Evolutionary conservation across 192 early-diverging fungal species (phyloP), one percentile per base, ranked within the genome.

Genomic region (Backusella liffmaniae): DNA sequence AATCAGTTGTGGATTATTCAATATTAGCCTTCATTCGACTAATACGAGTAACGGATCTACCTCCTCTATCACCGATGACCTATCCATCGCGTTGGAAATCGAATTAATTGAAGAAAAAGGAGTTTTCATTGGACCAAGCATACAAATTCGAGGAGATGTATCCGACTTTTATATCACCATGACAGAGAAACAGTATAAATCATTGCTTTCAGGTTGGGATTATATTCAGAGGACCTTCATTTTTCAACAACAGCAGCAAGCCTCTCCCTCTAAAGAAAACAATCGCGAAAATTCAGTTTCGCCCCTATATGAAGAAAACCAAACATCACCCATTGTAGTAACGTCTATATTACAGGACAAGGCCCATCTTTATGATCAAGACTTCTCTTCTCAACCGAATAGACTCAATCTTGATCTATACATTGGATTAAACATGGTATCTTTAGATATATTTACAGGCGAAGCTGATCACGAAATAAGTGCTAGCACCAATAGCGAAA

Each of bases 21-120:
- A 88, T 66, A 69, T 89, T 84, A 74, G 49, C 49, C 73, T 79
- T 10, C 16, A 88, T 74, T 78, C 87, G 67, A 35, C n/a, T 32
- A 23, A 74, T 16, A 18, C 36, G 9, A 70, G 4, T 41, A 39
- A 69, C 69, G 10, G 29, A 18, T 12, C 26, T 18, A 29, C 70
- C 16, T 78, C 86, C 69, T 83, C 87, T 67, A 92, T 96, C 26
- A 80, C 94, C 0, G 89, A 93, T 51, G 88, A 95, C 73, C 81
- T 94, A 0, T 87, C 91, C 75, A 78, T 94, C 69, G 82, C 84
- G 26, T 85, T 93, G 71, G 77, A 78, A 3, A 78, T 91, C 16
- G 66, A 88, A 70, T 80, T 67, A 44, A 70, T 78, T 30, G 84
- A 84, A 1, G 82, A 87, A 44, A 76, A 80, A 2, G 34, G 66